Evolutionary conservation across 306 rosid species (phyloP), one percentile per base, ranked within the genome.

Genomic region (Dalbergia cochinchinensis): DNA sequence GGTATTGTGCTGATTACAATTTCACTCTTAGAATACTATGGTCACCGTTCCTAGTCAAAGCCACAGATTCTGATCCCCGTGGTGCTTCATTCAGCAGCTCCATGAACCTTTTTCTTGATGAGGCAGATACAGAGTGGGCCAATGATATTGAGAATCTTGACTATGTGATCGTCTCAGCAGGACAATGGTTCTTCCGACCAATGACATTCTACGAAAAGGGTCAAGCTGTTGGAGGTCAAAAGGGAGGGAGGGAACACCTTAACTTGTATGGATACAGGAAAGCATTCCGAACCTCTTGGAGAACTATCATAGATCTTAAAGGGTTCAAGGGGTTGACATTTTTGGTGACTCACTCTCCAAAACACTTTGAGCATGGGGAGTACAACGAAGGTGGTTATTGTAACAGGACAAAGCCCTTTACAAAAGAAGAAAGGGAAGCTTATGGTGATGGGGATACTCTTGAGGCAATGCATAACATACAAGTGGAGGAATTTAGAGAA

Each of bases 101-200:
- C 37, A 83, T 85, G 89, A 85, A 77, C 65, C 89, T 93, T 20
- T 58, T 90, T 74, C 80, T 93, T 18, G 97, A 93, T 8, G 86
- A 86, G 67, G 86, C 89, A 4, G 92, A 89, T 11, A 39, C 74
- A 35, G 79, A 80, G 1, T 93, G 97, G 98, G 48, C 60, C 7
- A 37, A 77, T 0, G 69, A 84, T 7, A 76, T 91, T 1, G 78
- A 84, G 22, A 47, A 54, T 20, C 90, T 90, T 5, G 93, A 93
- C 76, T 90, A 83, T 13, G 92, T 93, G 63, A 75, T 93, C 18
- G 58, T 93, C 84, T 91, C 97, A 33, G 85, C 88, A 0, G 98
- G 97, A 53, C 97, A 91, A 4, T 93, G 98, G 98, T 93, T 93
- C 83, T 91, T 87, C 44, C 79, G 93, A 41, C 93, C 92, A 5